Evolutionary conservation across 2,329 filamentous ascomycete genomes (phyloP).

Genomic region (Camptophora hylomeconis): DNA sequence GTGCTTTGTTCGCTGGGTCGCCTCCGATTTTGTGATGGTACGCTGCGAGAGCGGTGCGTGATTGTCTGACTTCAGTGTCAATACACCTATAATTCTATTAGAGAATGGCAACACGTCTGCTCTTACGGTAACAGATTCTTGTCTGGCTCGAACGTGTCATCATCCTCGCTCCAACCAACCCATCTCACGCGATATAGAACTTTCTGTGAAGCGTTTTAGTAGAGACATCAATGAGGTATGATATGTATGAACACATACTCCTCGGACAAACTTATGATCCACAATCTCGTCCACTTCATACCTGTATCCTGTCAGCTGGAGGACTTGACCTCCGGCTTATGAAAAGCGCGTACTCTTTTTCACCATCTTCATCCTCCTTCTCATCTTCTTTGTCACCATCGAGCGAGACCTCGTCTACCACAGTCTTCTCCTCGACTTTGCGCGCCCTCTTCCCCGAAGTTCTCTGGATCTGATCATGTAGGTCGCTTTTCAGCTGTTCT

Average conservation of each 20-base stretch:
- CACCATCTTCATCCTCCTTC: conserved; percentile 20
- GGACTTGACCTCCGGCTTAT: no score
- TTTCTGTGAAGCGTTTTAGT: conserved; percentile 3
- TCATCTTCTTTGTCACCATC: conserved; percentile 14
- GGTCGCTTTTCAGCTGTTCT: conserved; percentile 10
- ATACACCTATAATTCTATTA: not conserved
- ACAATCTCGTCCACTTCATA: conserved; percentile 29
- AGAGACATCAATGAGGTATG: conserved; percentile 6
- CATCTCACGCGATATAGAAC: conserved; percentile 33
- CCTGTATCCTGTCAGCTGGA: conserved; percentile 15
- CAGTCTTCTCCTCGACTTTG: conserved; percentile 20
- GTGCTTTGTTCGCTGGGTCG: no score
- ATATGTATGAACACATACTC: conserved; percentile 19
- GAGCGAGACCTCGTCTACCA: conserved; percentile 7
- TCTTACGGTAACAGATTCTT: conserved; percentile 27
- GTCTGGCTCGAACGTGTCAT: conserved; percentile 34
- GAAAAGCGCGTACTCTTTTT: conserved; percentile 23
- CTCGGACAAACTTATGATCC: conserved; percentile 24
- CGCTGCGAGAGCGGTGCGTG: conserved; percentile 25
- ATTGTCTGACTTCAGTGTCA: conserved; percentile 12
- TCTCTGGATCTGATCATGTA: conserved; percentile 19
- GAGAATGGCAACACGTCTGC: not conserved
- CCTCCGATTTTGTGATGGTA: conserved; percentile 32
- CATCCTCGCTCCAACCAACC: conserved; percentile 32
- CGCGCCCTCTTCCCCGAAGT: conserved; percentile 16